phyloP scores from a whole-genome alignment of 1,284 basidiomycete genomes.

The Phylloporus gajari region DNA sequence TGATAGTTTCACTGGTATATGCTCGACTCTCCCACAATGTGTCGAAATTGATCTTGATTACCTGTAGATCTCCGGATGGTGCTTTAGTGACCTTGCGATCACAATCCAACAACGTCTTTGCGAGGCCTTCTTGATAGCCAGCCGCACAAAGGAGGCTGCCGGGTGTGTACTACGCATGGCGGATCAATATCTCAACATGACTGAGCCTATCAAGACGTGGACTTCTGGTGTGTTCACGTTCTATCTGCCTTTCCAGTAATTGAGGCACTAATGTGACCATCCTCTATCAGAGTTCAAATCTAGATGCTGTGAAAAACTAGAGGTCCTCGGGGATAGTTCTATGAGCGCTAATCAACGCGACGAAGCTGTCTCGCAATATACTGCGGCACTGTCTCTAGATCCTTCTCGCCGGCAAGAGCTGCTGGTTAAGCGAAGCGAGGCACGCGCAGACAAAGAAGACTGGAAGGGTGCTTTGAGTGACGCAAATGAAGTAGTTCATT shows the following conservation, averaged over 20 bases:
- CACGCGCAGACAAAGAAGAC: not conserved
- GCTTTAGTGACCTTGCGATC: not conserved
- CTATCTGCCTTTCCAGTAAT: too few species aligned
- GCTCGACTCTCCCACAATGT: not conserved
- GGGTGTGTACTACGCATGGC: too few species aligned
- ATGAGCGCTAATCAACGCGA: not conserved
- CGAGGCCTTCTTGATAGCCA: too few species aligned
- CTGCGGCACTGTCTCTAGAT: conserved; percentile 3
- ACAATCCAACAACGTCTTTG: too few species aligned
- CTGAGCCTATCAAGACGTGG: too few species aligned
- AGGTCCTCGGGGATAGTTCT: not conserved
- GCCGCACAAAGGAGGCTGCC: too few species aligned
- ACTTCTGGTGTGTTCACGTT: too few species aligned
- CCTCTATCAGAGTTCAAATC: not conserved
- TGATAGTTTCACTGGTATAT: not conserved
- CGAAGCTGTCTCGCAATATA: not conserved
- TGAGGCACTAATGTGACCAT: too few species aligned
- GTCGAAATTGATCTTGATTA: not conserved
- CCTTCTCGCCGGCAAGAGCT: not conserved
- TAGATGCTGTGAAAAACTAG: not conserved
- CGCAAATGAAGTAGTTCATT: not conserved
- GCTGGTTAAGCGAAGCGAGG: not conserved
- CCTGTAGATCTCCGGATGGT: not conserved
- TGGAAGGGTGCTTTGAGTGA: not conserved
- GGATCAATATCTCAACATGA: too few species aligned